Conservation (phyloP, 441 rosid species). For the Populus hybrid region DNA sequence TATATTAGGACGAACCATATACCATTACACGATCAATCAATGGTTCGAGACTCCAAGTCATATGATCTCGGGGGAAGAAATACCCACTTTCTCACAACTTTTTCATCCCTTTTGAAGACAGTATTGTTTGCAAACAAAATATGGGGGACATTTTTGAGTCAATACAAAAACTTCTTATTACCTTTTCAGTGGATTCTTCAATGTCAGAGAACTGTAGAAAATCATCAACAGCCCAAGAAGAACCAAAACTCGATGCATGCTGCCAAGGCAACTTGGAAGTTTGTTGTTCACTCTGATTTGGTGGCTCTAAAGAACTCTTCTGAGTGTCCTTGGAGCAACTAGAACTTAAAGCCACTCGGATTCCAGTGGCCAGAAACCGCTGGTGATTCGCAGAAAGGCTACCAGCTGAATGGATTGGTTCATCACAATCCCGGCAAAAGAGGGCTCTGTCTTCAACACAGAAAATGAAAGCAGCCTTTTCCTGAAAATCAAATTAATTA, state of each 20-base stretch:
- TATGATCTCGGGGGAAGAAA: not conserved
- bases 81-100: not conserved
- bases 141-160: not conserved
- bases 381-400: slow-evolving; percentile 73
- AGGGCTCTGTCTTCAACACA: slow-evolving; percentile 97
- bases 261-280: slow-evolving; percentile 36
- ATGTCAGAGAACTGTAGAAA: slow-evolving; percentile 66
- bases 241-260: slow-evolving; percentile 33
- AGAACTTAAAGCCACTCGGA: slow-evolving; percentile 74
- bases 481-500: slow-evolving; percentile 34
- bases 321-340: slow-evolving; percentile 50
- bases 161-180: slow-evolving; percentile 19
- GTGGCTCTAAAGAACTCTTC: slow-evolving; percentile 58
- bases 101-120: not conserved
- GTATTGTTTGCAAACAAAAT: not conserved
- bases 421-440: slow-evolving; percentile 83
- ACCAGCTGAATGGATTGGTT: slow-evolving; percentile 67
- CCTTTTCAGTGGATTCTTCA: slow-evolving; percentile 66
- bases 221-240: slow-evolving; percentile 74
- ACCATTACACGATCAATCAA: not conserved
- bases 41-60: not conserved
- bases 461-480: slow-evolving; percentile 77
- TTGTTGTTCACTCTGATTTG: slow-evolving; percentile 46
- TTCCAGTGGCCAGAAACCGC: slow-evolving; percentile 81
- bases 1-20: not conserved